Evolutionary conservation across 495 filamentous ascomycete species (phyloP), one percentile per base, ranked within the genome.

Genomic region (Neurospora discreta): DNA sequence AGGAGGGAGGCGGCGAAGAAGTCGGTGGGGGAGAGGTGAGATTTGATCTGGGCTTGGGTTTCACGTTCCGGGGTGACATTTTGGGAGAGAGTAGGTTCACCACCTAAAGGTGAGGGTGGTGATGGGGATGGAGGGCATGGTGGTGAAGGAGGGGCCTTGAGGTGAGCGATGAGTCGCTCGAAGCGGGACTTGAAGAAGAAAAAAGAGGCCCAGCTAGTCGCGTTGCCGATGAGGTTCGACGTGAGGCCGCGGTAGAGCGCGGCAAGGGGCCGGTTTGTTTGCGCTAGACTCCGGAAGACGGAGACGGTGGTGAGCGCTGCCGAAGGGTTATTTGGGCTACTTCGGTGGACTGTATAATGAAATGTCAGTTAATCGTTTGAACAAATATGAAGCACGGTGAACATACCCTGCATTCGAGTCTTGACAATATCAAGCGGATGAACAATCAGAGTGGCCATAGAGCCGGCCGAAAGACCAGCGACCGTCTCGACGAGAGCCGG

Each of bases 361-460:
- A 38, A 38, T 8, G 7, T 38, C 38, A 38, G 38, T 38, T 38
- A 6, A 8, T 8, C 8, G 8, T 38, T 6, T 6, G 8, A 38
- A 8, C 5, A 38, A 9, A 38, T 38, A 7, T 38, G 38, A 38
- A 38, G 7, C 38, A 9, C 38, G 38, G 38, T 38, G 40, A 43
- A 74, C 75, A 60, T 81, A 95, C 94, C 88, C 83, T 99, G 95
- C 75, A 99, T 88, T 72, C 95, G 91, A 44, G 94, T 98, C 83
- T 99, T 99, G 77, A 98, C 87, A 72, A 98, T 88, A 82, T 99
- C 95, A 69, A 99, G 86, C 23, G 95, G 95, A 83, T 94, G 92
- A 36, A 90, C 90, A 69, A 87, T 85, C 71, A 98, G 86, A 39
- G 95, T 97, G 20, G 93, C 90, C 74, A 92, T 88, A 73, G 93